Percentiles rank a stretch among this genome's conserved stretches.
Conservation (phyloP, 73 alveolate species). For the Symbiodinium pilosum region DNA sequence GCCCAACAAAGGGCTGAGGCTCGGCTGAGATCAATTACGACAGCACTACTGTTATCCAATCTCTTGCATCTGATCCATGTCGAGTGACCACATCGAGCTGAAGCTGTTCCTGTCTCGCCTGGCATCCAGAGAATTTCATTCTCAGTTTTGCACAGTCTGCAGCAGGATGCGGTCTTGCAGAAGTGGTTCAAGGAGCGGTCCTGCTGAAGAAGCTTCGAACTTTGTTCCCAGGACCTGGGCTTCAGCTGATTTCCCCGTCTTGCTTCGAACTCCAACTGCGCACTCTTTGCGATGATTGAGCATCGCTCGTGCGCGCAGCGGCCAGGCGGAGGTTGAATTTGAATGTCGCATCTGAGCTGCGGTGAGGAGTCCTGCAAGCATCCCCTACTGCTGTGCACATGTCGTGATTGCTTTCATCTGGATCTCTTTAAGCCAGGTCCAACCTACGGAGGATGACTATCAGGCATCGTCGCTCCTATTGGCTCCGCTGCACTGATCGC, state of each 20-base stretch:
- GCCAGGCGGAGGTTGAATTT: not conserved
- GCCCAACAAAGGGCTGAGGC: too few species aligned
- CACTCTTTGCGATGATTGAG: not conserved
- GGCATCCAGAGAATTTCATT: too few species aligned
- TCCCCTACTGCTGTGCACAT: not conserved
- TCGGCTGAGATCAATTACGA: too few species aligned
- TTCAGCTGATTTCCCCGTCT: not conserved
- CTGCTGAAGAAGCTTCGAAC: conserved; percentile 7
- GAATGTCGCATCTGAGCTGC: not conserved
- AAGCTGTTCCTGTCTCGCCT: not conserved
- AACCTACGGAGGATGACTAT: too few species aligned
- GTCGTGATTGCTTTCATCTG: too few species aligned
- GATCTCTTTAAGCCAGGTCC: too few species aligned
- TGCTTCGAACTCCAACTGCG: not conserved
- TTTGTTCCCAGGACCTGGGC: not conserved
- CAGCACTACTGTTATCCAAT: too few species aligned
- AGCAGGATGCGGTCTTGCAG: too few species aligned
- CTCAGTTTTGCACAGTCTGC: too few species aligned
- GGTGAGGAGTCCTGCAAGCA: conserved; percentile 13
- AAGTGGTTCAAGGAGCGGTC: not conserved
- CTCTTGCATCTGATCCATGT: too few species aligned
- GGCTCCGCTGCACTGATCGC: not conserved
- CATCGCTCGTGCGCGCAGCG: not conserved
- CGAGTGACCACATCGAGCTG: not conserved
- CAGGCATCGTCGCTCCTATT: not conserved